Evolutionary conservation across 176 grass and related monocot genomes (phyloP), one percentile per base, ranked within the genome.

Genomic region (Elymus sibiricus): DNA sequence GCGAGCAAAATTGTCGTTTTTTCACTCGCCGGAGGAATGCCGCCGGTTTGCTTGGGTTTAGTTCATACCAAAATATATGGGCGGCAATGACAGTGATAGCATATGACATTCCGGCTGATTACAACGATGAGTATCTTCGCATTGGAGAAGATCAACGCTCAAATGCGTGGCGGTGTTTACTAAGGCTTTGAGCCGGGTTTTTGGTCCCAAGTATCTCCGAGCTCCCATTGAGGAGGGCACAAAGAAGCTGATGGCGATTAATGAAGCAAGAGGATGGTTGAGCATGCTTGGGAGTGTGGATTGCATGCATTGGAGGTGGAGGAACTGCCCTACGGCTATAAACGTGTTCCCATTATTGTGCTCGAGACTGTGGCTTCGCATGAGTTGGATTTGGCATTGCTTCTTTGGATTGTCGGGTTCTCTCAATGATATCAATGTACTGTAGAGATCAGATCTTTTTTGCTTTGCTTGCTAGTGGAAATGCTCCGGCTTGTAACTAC

Each of bases 51-150:
- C 43, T 46, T 46, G 43, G 43, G 4, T 46, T 46, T 46, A 46
- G 43, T 14, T 14, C 0, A 46, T 56, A 56, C 19, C 2, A 7
- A 56, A 58, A 58, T 1, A 58, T 56, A 21, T 56, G 0, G 6
- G 7, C 53, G 2, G 2, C 19, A 21, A 21, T 3, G 19, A 58
- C 19, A 56, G 53, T 56, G 17, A 22, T 3, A 56, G 17, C 53
- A 58, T 22, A 22, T 58, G 17, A 0, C 19, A 1, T 22, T 22
- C 0, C 0, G 4, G 1, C 6, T 58, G 19, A 9, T 21, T 22
- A 9, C 6, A 22, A 0, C 1, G 12, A 58, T 58, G 19, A 58
- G 6, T 58, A 58, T 8, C 7, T 58, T 21, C 1, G 0, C 19
- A 9, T 58, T 58, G 19, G 53, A 58, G 19, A 44, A 44, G 42